These are phyloP conservation scores for Davidsoniella eucalypti DNA, from an alignment of 2,329 filamentous ascomycete genomes.

Conservation along the genomic window DNA sequence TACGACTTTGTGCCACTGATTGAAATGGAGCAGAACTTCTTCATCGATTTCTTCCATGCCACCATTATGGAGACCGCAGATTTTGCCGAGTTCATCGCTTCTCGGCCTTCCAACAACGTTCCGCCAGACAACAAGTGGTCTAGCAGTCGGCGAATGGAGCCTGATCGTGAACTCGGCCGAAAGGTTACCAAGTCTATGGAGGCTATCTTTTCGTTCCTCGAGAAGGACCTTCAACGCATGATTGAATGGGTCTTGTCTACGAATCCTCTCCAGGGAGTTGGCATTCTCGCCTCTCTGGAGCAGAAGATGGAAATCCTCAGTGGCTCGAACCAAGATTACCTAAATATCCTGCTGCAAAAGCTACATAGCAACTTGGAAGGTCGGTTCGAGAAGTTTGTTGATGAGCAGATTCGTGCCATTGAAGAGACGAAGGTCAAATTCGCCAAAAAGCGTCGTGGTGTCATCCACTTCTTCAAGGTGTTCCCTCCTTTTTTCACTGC, in stretches of 20 bases:
- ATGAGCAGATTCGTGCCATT: constrained; percentile 87
- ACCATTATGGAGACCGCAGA: constrained; percentile 69
- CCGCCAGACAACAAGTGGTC: constrained; percentile 14
- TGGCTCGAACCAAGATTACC: constrained; percentile 85
- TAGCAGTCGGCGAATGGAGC: constrained; percentile 49
- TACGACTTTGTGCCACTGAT: constrained; percentile 72
- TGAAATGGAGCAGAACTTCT: constrained; percentile 89
- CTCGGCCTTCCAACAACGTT: constrained; percentile 17
- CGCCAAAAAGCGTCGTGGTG: constrained; percentile 93
- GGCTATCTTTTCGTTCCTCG: constrained; percentile 68
- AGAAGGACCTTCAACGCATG: constrained; percentile 59
- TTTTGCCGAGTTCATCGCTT: constrained; percentile 64
- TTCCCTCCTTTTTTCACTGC: constrained; percentile 76
- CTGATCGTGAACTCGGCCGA: constrained; percentile 72
- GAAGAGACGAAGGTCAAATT: constrained; percentile 93
- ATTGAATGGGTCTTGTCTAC: constrained; percentile 68
- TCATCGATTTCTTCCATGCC: constrained; percentile 92
- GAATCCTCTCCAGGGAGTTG: constrained; percentile 78
- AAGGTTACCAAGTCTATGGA: constrained; percentile 79
- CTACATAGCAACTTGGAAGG: constrained; percentile 57
- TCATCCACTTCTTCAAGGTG: constrained; percentile 86
- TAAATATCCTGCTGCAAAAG: constrained; percentile 64
- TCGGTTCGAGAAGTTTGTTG: constrained; percentile 75
- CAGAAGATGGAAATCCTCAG: constrained; percentile 62
- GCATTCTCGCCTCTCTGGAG: constrained; percentile 67